A percentile compares a stretch with the other conserved stretches of the same genome.
Evolutionary conservation across 116 monocot genomes (phyloP).

Genomic region (Thalassia testudinum): DNA sequence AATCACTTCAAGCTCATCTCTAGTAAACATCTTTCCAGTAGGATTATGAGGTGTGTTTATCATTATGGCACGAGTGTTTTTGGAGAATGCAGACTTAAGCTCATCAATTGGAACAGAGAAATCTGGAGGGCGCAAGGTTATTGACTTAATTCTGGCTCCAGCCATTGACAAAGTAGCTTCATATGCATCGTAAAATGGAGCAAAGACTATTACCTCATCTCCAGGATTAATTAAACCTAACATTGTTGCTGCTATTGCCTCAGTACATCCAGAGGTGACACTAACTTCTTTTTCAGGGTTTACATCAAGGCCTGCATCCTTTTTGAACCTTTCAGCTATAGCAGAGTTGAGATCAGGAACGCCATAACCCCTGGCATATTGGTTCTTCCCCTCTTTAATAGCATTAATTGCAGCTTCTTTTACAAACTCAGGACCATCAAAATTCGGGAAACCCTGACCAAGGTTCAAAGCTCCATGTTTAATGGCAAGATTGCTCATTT

Average conservation of each 20-base stretch:
- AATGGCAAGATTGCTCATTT: slow-evolving; percentile 89
- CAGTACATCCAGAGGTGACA: slow-evolving; percentile 94
- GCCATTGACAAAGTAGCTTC: slow-evolving; percentile 92
- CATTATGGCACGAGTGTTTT: slow-evolving; percentile 65
- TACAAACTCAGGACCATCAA: slow-evolving; percentile 98
- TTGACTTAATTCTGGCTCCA: slow-evolving; percentile 60
- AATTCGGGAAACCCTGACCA: slow-evolving; percentile 97
- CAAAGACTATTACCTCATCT: slow-evolving; percentile 88
- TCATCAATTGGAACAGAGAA: slow-evolving; percentile 65
- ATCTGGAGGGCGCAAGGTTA: slow-evolving; percentile 71
- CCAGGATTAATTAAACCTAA: slow-evolving; percentile 85
- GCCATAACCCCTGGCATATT: slow-evolving; percentile 93
- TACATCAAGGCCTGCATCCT: slow-evolving; percentile 57
- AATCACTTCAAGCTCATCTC: slow-evolving; percentile 66
- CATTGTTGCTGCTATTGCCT: slow-evolving; percentile 94
- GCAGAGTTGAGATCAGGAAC: slow-evolving; percentile 72
- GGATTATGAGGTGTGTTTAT: slow-evolving; percentile 97
- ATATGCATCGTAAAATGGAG: slow-evolving; percentile 96
- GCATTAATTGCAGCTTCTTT: slow-evolving; percentile 92
- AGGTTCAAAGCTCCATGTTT: slow-evolving; percentile 93
- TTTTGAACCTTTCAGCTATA: slow-evolving; percentile 58
- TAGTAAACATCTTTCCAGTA: slow-evolving; percentile 89
- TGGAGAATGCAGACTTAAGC: slow-evolving; percentile 49
- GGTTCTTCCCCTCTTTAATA: slow-evolving; percentile 76
- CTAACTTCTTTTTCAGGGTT: slow-evolving; percentile 94